Evolutionary conservation across 805 yeast species (phyloP).

Genomic region (Metschnikowia cerradonensis): DNA sequence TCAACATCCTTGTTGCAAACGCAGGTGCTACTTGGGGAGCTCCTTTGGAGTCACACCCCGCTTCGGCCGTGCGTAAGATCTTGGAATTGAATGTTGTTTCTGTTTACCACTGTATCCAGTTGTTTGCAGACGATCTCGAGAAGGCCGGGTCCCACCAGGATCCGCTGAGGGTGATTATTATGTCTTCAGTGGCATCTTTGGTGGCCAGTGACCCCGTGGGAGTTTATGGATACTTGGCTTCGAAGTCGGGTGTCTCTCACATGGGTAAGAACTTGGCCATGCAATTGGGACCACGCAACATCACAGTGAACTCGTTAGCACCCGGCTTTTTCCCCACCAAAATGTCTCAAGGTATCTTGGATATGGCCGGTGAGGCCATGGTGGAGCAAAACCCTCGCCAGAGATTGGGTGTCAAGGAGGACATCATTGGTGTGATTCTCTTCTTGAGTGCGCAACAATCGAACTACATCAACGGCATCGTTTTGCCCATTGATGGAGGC

Average conservation of each 20-base stretch:
- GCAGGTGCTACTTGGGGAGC: constrained; percentile 84
- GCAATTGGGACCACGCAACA: constrained; percentile 61
- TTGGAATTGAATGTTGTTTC: constrained; percentile 61
- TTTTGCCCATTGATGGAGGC: constrained; percentile 72
- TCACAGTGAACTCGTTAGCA: constrained; percentile 66
- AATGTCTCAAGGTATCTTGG: constrained; percentile 65
- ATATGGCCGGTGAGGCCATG: constrained; percentile 46
- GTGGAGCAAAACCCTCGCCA: constrained; percentile 51
- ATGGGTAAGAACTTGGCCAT: constrained; percentile 59
- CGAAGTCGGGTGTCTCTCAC: constrained; percentile 73
- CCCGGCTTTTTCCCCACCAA: constrained; percentile 78
- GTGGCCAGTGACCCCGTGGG: constrained; percentile 46
- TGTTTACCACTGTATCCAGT: constrained; percentile 62
- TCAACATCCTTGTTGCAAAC: constrained; percentile 67
- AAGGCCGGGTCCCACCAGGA: constrained; percentile 48
- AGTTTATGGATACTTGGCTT: constrained; percentile 67
- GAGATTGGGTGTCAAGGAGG: constrained; percentile 60
- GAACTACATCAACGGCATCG: constrained; percentile 61
- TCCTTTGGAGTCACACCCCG: constrained; percentile 56
- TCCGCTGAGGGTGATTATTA: constrained; percentile 62
- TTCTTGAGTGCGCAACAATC: constrained; percentile 54
- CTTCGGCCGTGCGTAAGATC: constrained; percentile 58
- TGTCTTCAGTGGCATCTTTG: constrained; percentile 62
- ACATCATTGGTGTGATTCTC: constrained; percentile 51
- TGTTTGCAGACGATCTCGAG: constrained; percentile 55